Percentiles rank a stretch among this genome's conserved stretches.
Conservation (phyloP, 2,329 filamentous ascomycete genomes). For the Fusarium sp. region DNA sequence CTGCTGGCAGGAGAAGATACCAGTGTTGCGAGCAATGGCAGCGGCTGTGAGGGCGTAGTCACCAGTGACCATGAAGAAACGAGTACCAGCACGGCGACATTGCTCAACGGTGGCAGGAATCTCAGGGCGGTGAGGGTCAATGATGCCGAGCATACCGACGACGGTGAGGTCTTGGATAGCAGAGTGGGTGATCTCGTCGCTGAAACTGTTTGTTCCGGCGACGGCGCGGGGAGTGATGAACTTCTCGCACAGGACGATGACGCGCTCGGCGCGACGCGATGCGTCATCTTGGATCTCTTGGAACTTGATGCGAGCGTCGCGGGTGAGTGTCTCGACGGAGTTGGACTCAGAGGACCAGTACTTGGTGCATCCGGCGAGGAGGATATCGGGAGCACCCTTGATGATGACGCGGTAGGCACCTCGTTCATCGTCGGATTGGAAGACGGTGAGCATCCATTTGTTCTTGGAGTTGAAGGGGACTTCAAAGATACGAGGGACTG, state of each 20-base stretch:
- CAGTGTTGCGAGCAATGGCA: constrained; percentile 72
- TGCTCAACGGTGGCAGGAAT: constrained; percentile 54
- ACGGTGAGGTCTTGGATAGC: constrained; percentile 57
- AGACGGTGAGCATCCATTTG: constrained; percentile 60
- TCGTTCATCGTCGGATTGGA: constrained; percentile 38
- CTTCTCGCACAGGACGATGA: constrained; percentile 56
- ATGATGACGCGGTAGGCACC: constrained; percentile 57
- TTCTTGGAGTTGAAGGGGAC: constrained; percentile 63
- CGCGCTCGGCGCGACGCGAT: constrained; percentile 55
- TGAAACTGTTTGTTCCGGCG: constrained; percentile 58
- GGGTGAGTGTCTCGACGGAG: constrained; percentile 49
- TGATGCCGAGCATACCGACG: constrained; percentile 63
- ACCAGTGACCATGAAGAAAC: constrained; percentile 61
- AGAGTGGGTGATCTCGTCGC: constrained; percentile 57
- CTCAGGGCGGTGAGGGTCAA: constrained; percentile 58
- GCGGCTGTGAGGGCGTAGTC: constrained; percentile 67
- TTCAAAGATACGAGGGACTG: constrained; percentile 48
- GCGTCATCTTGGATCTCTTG: constrained; percentile 53
- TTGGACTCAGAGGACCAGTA: constrained; percentile 50
- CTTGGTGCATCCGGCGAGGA: constrained; percentile 51
- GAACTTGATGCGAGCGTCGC: constrained; percentile 47
- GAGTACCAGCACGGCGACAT: constrained; percentile 56
- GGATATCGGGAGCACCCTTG: constrained; percentile 65
- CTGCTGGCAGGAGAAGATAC: constrained; percentile 66
- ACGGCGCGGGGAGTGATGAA: constrained; percentile 41